Conservation (phyloP, 2,329 filamentous ascomycete species). For the Penicillium palitans region DNA sequence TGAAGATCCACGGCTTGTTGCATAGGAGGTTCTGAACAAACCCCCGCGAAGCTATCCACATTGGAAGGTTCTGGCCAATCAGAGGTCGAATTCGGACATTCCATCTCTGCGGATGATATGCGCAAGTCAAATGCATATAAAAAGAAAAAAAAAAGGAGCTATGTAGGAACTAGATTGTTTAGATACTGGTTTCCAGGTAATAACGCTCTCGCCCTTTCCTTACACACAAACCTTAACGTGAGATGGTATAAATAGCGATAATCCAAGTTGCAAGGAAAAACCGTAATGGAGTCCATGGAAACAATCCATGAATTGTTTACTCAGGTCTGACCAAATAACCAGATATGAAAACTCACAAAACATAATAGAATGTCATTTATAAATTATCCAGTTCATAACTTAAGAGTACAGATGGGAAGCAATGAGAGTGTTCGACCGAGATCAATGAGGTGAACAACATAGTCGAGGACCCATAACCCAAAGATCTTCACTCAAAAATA, state of each 20-base stretch:
- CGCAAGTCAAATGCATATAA: neutral
- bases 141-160: neutral
- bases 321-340: neutral
- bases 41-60: neutral
- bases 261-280: too few relatives aligned
- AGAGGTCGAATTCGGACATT: neutral
- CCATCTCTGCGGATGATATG: neutral
- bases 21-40: neutral
- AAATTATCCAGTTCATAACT: neutral
- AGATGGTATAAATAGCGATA: too few relatives aligned
- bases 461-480: neutral
- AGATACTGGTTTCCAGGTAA: neutral
- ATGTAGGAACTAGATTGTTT: neutral
- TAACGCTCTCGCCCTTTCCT: neutral
- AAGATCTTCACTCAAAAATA: neutral
- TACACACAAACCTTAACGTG: too few relatives aligned
- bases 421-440: neutral
- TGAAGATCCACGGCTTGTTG: neutral
- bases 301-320: too few relatives aligned
- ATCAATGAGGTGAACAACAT: neutral
- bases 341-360: neutral
- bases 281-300: too few relatives aligned
- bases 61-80: neutral
- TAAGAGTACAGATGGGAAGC: neutral
- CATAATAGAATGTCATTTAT: neutral